Conservation (phyloP, 2,329 filamentous ascomycete genomes). For the Metarhizium brunneum region DNA sequence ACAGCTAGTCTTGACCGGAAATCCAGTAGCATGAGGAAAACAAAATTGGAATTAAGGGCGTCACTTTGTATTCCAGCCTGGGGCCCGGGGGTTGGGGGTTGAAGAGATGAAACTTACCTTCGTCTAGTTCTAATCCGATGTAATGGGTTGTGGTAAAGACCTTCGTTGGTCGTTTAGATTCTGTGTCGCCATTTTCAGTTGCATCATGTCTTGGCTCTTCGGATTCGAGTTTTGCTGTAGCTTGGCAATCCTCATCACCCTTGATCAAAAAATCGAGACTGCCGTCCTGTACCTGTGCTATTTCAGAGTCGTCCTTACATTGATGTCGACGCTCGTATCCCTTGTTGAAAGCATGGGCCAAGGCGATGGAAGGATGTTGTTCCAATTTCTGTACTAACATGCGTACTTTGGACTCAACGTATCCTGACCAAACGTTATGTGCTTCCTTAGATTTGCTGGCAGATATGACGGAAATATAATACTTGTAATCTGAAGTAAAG, state of each 20-base stretch:
- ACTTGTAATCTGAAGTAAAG: slow-evolving; percentile 88
- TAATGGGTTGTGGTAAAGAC: slow-evolving; percentile 92
- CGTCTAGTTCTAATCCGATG: slow-evolving; percentile 72
- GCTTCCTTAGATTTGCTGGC: slow-evolving; percentile 76
- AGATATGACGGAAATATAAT: slow-evolving; percentile 83
- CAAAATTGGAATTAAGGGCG: not conserved
- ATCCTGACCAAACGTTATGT: slow-evolving; percentile 79
- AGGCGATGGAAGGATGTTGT: slow-evolving; percentile 64
- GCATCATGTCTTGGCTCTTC: slow-evolving; percentile 10
- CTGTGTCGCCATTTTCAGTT: slow-evolving; percentile 33
- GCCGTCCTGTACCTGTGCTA: slow-evolving; percentile 45
- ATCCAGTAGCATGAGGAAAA: not conserved
- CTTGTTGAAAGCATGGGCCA: slow-evolving; percentile 89
- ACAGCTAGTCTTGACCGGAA: not conserved
- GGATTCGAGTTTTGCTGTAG: not conserved
- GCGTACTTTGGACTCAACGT: slow-evolving; percentile 88
- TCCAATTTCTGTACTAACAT: slow-evolving; percentile 78
- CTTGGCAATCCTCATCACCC: slow-evolving; percentile 23
- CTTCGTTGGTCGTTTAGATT: slow-evolving; percentile 20
- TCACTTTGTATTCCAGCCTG: not conserved
- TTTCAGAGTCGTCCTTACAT: slow-evolving; percentile 46
- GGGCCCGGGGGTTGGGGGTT: not conserved
- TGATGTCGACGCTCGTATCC: slow-evolving; percentile 77
- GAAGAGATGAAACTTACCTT: slow-evolving; percentile 45
- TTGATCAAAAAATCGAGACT: slow-evolving; percentile 36